phyloP scores from a whole-genome alignment of 225 moss, liverwort and hornwort species.

The Polytrichum formosum region DNA sequence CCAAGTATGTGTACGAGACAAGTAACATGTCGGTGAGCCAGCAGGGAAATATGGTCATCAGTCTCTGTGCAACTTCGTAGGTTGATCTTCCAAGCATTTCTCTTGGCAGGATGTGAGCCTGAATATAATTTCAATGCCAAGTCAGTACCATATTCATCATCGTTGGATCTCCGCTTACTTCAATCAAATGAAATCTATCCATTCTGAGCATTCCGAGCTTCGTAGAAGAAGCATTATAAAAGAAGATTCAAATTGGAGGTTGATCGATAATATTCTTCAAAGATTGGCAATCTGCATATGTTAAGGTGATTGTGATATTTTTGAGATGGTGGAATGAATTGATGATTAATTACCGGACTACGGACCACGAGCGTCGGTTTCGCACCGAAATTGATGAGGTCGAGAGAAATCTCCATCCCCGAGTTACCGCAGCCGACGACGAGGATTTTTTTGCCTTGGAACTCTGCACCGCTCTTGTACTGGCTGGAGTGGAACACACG shows the following conservation, averaged over 20 bases:
- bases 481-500: slow-evolving; percentile 66
- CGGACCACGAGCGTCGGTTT: slow-evolving; percentile 70
- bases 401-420: slow-evolving; percentile 93
- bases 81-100: slow-evolving; percentile 80
- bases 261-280: too few species aligned
- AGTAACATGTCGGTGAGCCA: slow-evolving; percentile 82
- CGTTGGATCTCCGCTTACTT: too few species aligned
- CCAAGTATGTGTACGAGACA: slow-evolving; percentile 45
- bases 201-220: neutral
- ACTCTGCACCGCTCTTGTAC: slow-evolving; percentile 70
- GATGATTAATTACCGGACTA: slow-evolving; percentile 43
- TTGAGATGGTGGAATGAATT: too few species aligned
- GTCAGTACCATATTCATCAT: too few species aligned
- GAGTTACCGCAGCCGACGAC: slow-evolving; percentile 93
- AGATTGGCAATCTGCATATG: too few species aligned
- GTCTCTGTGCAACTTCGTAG: slow-evolving; percentile 69
- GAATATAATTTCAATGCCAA: neutral
- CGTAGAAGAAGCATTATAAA: neutral
- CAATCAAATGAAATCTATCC: too few species aligned
- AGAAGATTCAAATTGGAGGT: neutral
- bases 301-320: too few species aligned
- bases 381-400: slow-evolving; percentile 68
- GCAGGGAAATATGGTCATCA: slow-evolving; percentile 72
- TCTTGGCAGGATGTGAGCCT: slow-evolving; percentile 82
- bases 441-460: slow-evolving; percentile 46